These are phyloP conservation scores for Suhomyces kunorum DNA, from an alignment of 1,139 yeast genomes.

Conservation along the genomic window DNA sequence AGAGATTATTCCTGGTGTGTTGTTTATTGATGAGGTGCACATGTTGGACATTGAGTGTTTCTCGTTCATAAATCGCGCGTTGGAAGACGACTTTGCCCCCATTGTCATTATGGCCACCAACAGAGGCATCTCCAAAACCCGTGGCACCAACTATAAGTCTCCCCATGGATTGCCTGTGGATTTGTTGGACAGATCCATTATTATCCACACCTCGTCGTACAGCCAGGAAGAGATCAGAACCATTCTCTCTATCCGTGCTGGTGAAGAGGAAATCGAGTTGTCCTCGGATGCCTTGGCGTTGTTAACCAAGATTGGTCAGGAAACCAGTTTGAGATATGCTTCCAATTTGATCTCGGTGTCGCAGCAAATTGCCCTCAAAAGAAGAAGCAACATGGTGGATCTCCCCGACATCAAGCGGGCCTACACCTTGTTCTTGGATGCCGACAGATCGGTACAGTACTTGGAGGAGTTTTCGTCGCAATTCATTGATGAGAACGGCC, in stretches of 20 bases:
- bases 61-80: constrained; percentile 91
- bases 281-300: constrained; percentile 81
- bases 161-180: constrained; percentile 98
- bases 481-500: constrained; percentile 73
- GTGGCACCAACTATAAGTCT: constrained; percentile 91
- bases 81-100: constrained; percentile 96
- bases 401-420: constrained; percentile 86
- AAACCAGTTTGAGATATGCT: constrained; percentile 91
- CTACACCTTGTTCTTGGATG: constrained; percentile 83
- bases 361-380: constrained; percentile 78
- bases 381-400: constrained; percentile 71
- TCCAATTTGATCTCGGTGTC: constrained; percentile 88
- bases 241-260: constrained; percentile 87
- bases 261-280: constrained; percentile 92
- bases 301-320: constrained; percentile 88
- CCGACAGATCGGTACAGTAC: constrained; percentile 81
- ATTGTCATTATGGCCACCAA: constrained; percentile 98
- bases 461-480: constrained; percentile 67
- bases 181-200: constrained; percentile 88
- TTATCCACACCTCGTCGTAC: constrained; percentile 82
- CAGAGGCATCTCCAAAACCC: constrained; percentile 86
- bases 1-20: constrained; percentile 96
- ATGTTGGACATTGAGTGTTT: constrained; percentile 98
- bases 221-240: constrained; percentile 80
- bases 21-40: constrained; percentile 97